Evolutionary conservation across 768 basidiomycete genomes (phyloP).

Genomic region (Cystobasidium onofrii): DNA sequence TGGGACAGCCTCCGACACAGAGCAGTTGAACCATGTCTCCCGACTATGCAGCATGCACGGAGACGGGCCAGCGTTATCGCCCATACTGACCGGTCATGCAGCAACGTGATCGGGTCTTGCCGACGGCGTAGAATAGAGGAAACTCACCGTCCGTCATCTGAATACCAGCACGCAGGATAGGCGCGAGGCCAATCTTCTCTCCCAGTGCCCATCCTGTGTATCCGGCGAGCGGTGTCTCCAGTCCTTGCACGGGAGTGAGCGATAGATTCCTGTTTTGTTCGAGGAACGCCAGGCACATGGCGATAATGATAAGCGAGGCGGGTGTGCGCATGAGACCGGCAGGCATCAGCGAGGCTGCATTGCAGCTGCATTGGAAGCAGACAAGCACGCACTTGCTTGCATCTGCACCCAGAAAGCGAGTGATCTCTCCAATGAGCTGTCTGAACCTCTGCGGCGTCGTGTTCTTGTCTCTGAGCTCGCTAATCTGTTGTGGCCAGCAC

Average conservation of each 20-base stretch:
- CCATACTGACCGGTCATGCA: too few species aligned
- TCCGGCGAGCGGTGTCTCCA: constrained; percentile 62
- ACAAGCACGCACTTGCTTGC: constrained; percentile 50
- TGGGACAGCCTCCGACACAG: too few species aligned
- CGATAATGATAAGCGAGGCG: background rate
- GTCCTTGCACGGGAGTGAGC: constrained; percentile 16
- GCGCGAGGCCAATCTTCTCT: constrained; percentile 72
- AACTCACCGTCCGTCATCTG: constrained; percentile 67
- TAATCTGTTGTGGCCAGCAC: constrained; percentile 18
- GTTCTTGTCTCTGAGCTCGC: constrained; percentile 32
- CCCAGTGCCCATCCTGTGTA: constrained; percentile 72
- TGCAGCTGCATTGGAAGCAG: background rate
- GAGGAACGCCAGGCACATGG: background rate
- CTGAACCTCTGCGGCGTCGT: constrained; percentile 36
- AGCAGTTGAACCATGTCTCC: too few species aligned
- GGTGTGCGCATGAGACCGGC: background rate
- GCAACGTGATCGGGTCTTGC: background rate
- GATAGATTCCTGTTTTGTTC: constrained; percentile 15
- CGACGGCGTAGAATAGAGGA: background rate
- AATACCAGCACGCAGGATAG: constrained; percentile 83
- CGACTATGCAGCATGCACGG: too few species aligned
- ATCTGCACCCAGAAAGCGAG: constrained; percentile 72
- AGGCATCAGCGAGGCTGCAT: background rate
- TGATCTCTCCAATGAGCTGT: constrained; percentile 51
- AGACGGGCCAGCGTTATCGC: too few species aligned